Percentiles rank a stretch among this genome's conserved stretches.
These are phyloP conservation scores for Stemphylium beticola DNA, from an alignment of 2,329 filamentous ascomycete genomes.

Conservation along the genomic window DNA sequence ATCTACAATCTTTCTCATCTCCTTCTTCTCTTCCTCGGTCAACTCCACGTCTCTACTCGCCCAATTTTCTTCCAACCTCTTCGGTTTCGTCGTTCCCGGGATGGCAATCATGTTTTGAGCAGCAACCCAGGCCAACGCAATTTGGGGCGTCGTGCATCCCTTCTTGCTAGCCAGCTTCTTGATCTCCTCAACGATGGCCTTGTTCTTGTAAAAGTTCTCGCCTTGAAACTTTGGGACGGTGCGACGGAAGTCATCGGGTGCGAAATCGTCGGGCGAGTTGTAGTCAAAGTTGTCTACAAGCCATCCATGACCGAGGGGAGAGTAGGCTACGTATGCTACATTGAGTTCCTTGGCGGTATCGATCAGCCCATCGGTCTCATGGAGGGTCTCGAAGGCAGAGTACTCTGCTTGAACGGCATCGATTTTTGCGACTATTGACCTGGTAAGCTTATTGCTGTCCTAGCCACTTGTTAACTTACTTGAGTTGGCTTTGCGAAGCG, in stretches of 20 bases:
- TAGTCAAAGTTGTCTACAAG: constrained; percentile 29
- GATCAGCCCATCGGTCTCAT: constrained; percentile 49
- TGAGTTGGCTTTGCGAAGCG: constrained; percentile 55
- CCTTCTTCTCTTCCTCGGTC: constrained; percentile 27
- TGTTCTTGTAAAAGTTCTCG: no score
- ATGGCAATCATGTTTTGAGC: constrained; percentile 59
- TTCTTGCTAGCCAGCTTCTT: no score
- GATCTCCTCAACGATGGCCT: no score
- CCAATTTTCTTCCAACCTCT: constrained; percentile 30
- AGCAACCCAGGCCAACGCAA: no score
- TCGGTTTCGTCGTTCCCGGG: constrained; percentile 47
- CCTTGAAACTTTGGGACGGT: constrained; percentile 49
- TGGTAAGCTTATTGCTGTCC: neutral
- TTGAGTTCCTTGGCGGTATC: constrained; percentile 49
- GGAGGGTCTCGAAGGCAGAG: constrained; percentile 52
- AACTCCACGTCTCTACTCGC: constrained; percentile 27
- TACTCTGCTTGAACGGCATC: constrained; percentile 59
- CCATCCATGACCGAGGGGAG: constrained; percentile 41
- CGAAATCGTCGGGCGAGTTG: constrained; percentile 53
- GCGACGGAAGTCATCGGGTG: constrained; percentile 39
- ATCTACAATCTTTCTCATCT: constrained; percentile 28
- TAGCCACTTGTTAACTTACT: constrained; percentile 11
- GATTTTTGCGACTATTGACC: constrained; percentile 50
- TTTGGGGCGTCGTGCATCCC: no score
- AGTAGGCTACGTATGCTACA: constrained; percentile 43